Evolutionary conservation across 2,329 filamentous ascomycete genomes (phyloP), one percentile per base, ranked within the genome.

Genomic region (Colletotrichum horii): DNA sequence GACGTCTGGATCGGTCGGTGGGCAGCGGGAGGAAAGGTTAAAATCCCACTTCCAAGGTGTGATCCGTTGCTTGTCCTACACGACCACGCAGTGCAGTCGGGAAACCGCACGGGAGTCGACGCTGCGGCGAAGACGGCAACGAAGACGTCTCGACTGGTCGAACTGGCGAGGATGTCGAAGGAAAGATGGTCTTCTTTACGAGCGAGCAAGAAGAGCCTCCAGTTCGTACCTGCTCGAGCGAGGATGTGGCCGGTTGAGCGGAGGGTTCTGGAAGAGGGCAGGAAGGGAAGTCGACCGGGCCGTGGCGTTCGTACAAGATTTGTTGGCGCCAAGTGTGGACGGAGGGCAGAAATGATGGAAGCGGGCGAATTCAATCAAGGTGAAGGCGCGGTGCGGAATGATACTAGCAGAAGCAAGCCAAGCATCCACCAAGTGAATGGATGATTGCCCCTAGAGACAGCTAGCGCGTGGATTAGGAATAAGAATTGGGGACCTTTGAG

Each of bases 371-470:
- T 30, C 28, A 75, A 73, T 52, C 70, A 64, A 68, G 34, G 69
- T 67, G 72, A 75, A 71, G 48, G 34, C 48, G 56, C 48, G 48
- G 34, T 34, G 56, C 48, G 62, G 62, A 64, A 64, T 36, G n/a
- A 73, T 64, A 65, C 64, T 68, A 72, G 73, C 43, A 73, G 24
- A 19, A 48, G 64, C 64, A 65, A 52, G 73, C 73, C 73, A 68
- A 75, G 70, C 64, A 75, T 15, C 28, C 26, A 65, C 26, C 28
- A 68, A n/a, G 56, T 12, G 70, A 68, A n/a, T 65, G 69, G 34
- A 58, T 55, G 64, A 73, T 64, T 58, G 73, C 64, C 70, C 70
- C 64, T 75, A 72, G 70, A 73, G 64, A 75, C 73, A 73, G 28
- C 73, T 75, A 75, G 73, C 64, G 70, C 64, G 70, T 55, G 34